These are phyloP conservation scores for Coix lacrymajobi DNA, from an alignment of 176 grass and related monocot genomes.

Conservation along the genomic window DNA sequence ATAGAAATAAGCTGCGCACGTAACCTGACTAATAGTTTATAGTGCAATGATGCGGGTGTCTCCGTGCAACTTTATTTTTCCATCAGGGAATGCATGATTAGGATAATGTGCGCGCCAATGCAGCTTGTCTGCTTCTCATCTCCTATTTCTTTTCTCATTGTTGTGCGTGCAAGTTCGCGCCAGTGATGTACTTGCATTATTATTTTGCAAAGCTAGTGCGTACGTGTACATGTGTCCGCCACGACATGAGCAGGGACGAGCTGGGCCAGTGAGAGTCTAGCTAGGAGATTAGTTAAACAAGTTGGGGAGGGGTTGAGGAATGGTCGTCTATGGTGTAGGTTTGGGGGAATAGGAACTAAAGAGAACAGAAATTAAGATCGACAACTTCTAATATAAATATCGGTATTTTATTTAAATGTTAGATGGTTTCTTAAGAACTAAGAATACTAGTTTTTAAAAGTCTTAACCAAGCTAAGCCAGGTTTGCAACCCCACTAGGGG, in stretches of 20 bases:
- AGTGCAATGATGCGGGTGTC: neutral
- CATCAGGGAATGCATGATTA: neutral
- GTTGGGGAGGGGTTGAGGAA: neutral
- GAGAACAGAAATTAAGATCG: neutral
- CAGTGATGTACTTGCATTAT: constrained; percentile 8
- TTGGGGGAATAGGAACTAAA: neutral
- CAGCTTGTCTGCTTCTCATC: constrained; percentile 28
- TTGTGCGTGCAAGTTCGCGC: constrained; percentile 9
- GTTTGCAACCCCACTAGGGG: too few relatives aligned
- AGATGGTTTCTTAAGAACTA: neutral
- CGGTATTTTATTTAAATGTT: neutral
- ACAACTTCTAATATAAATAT: neutral
- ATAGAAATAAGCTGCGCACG: constrained; percentile 36
- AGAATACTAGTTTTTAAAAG: neutral
- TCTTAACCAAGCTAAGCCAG: neutral
- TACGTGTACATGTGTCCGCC: constrained; percentile 46
- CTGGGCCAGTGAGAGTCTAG: neutral
- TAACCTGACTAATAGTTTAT: constrained; percentile 35
- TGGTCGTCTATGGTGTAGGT: neutral
- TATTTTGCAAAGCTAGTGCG: neutral
- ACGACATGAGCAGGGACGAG: constrained; percentile 16
- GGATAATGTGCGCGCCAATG: constrained; percentile 37
- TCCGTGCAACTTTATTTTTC: constrained; percentile 13
- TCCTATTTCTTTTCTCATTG: neutral
- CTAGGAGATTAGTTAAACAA: neutral